Conservation (phyloP, 768 basidiomycete genomes). For the Termitomyces titanicus region DNA sequence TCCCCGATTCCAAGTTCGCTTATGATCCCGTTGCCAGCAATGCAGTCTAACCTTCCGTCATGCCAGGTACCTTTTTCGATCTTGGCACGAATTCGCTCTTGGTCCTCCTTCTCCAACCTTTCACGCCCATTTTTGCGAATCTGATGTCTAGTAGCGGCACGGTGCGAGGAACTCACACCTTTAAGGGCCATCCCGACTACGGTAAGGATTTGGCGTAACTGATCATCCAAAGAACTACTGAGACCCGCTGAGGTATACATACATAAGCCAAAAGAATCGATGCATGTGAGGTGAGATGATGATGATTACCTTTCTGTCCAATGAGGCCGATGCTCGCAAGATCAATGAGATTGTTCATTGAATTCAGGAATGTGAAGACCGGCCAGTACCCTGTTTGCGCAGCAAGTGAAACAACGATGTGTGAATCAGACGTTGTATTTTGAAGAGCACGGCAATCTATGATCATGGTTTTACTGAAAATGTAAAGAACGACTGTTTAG, state of each 20-base stretch:
- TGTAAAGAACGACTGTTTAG: constrained; percentile 21
- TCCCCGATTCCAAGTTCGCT: constrained; percentile 82
- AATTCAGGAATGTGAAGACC: constrained; percentile 81
- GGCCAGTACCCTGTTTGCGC: constrained; percentile 88
- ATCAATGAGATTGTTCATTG: constrained; percentile 80
- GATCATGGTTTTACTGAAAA: constrained; percentile 59
- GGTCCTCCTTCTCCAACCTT: constrained; percentile 34
- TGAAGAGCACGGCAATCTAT: constrained; percentile 82
- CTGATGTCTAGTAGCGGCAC: constrained; percentile 35
- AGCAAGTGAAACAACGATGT: constrained; percentile 67
- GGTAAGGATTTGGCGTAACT: constrained; percentile 80
- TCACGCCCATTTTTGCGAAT: constrained; percentile 33
- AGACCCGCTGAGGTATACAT: constrained; percentile 65
- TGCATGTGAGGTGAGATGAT: background rate
- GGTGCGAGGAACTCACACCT: constrained; percentile 52
- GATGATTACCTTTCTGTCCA: constrained; percentile 76
- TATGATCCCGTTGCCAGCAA: constrained; percentile 86
- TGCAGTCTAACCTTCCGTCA: constrained; percentile 80
- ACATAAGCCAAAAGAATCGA: background rate
- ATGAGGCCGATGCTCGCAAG: constrained; percentile 93
- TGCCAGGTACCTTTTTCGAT: constrained; percentile 74
- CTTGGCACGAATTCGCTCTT: constrained; percentile 35
- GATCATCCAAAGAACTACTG: constrained; percentile 72
- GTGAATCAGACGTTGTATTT: constrained; percentile 64
- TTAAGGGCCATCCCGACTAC: constrained; percentile 73